Evolutionary conservation across 169 alveolate species (phyloP), one percentile per base, ranked within the genome.

Genomic region (Neospora caninum): DNA sequence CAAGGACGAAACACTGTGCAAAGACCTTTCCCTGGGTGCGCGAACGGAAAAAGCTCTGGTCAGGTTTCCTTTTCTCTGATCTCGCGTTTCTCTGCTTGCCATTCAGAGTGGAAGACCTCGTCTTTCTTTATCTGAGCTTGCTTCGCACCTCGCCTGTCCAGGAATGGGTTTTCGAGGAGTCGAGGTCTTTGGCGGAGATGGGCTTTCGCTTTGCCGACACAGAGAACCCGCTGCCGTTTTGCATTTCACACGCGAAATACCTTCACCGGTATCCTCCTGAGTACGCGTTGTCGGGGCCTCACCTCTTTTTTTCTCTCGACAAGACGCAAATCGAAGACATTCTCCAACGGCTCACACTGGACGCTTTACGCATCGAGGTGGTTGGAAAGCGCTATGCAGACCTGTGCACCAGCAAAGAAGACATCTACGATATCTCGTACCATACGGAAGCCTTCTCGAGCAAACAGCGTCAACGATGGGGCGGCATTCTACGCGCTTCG

Each of bases 181-280:
- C 38, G 9, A 64, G 41, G 38, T 41, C n/a, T 6, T 49, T 82
- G 69, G 89, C 89, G n/a, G 67, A 82, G 36, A 41, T 43, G 41
- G 20, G 31, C 0, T 82, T 82, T 31, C 89, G 54, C 67, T 82
- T 82, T 41, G 89, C 89, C 64, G 89, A 82, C 64, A 82, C 31
- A 6, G 64, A 42, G 27, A 42, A 82, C 25, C 67, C 89, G 43
- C 39, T 82, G 38, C 64, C 36, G 7, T 82, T 82, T 27, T 82
- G 89, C 36, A 67, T 42, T 13, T 16, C 67, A 27, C 89, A 82
- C 64, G 89, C 89, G 67, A 82, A 82, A 49, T 36, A 36, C 31
- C 89, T 82, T 41, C 89, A 82, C 64, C 89, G 31, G 34, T 82
- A 82, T 82, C 89, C 89, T 9, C 69, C 89, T 22, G 69, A 82